Evolutionary conservation across 2,329 filamentous ascomycete genomes (phyloP).

Genomic region (Myriosclerotinia duriaeana): DNA sequence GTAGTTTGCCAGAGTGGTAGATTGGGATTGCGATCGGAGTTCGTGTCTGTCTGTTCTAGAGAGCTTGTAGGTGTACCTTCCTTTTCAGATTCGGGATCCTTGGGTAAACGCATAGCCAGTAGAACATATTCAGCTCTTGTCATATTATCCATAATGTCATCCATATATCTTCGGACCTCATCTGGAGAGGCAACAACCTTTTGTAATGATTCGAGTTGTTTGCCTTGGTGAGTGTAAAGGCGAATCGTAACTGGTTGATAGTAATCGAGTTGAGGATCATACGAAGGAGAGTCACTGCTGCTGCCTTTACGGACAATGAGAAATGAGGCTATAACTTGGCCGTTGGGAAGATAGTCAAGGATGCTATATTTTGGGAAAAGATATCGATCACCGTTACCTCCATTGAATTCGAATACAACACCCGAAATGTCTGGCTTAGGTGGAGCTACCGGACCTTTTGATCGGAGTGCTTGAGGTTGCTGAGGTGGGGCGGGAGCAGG

Average conservation of each 20-base stretch:
- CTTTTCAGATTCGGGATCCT: constrained; percentile 34
- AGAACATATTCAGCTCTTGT: constrained; percentile 66
- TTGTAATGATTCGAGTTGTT: constrained; percentile 59
- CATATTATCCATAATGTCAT: constrained; percentile 68
- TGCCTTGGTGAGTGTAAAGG: constrained; percentile 53
- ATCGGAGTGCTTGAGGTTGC: constrained; percentile 56
- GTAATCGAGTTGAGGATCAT: constrained; percentile 65
- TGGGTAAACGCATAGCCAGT: constrained; percentile 64
- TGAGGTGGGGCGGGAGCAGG: constrained; percentile 29
- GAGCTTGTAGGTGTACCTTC: constrained; percentile 22
- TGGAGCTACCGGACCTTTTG: constrained; percentile 57
- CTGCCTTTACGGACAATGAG: constrained; percentile 73
- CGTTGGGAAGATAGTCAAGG: constrained; percentile 63
- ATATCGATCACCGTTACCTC: constrained; percentile 70
- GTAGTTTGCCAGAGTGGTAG: constrained; percentile 35
- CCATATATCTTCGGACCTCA: constrained; percentile 66
- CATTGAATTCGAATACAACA: constrained; percentile 67
- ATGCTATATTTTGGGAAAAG: constrained; percentile 78
- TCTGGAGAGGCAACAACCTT: constrained; percentile 62
- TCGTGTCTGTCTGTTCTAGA: constrained; percentile 6
- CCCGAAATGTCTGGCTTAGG: constrained; percentile 61
- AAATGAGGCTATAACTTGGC: constrained; percentile 71
- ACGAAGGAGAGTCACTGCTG: constrained; percentile 58
- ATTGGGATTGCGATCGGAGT: constrained; percentile 22
- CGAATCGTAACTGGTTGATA: constrained; percentile 73